phyloP scores from a whole-genome alignment of 768 basidiomycete species.

The Pisolithus tinctorius region DNA sequence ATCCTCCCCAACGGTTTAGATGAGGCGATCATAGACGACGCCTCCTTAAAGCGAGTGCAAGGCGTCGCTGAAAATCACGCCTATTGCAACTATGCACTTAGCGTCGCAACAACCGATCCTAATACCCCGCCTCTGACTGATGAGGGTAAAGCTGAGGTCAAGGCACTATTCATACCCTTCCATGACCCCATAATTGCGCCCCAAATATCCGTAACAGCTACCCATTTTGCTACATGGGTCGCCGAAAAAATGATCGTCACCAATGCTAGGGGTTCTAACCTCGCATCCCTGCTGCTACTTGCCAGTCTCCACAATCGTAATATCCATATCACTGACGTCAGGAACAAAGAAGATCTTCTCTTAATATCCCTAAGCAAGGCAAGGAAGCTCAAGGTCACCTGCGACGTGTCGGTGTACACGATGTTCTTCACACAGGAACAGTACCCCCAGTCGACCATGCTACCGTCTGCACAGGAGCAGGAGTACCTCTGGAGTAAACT shows the following conservation, averaged over 20 bases:
- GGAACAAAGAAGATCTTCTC: slow-evolving; percentile 77
- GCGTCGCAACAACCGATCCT: slow-evolving; percentile 63
- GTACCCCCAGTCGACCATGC: slow-evolving; percentile 54
- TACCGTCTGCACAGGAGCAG: slow-evolving; percentile 76
- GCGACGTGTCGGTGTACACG: slow-evolving; percentile 89
- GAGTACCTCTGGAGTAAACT: slow-evolving; percentile 80
- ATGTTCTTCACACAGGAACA: slow-evolving; percentile 81
- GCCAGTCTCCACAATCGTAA: slow-evolving; percentile 88
- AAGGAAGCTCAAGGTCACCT: slow-evolving; percentile 90
- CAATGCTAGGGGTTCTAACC: slow-evolving; percentile 84
- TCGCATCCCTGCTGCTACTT: slow-evolving; percentile 87
- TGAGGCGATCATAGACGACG: slow-evolving; percentile 58
- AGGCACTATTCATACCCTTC: slow-evolving; percentile 84
- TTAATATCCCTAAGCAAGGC: slow-evolving; percentile 93
- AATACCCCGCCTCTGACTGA: slow-evolving; percentile 65
- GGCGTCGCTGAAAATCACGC: slow-evolving; percentile 55
- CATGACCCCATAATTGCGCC: slow-evolving; percentile 39
- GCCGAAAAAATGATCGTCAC: slow-evolving; percentile 89
- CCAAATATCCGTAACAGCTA: slow-evolving; percentile 69
- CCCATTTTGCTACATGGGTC: slow-evolving; percentile 89
- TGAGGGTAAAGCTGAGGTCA: slow-evolving; percentile 72
- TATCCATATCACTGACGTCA: slow-evolving; percentile 88
- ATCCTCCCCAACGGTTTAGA: slow-evolving; percentile 66
- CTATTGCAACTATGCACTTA: slow-evolving; percentile 84
- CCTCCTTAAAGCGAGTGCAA: slow-evolving; percentile 63